Evolutionary conservation across 352 stramenopile species (phyloP), one percentile per base, ranked within the genome.

Genomic region (Phytophthora hybrid): DNA sequence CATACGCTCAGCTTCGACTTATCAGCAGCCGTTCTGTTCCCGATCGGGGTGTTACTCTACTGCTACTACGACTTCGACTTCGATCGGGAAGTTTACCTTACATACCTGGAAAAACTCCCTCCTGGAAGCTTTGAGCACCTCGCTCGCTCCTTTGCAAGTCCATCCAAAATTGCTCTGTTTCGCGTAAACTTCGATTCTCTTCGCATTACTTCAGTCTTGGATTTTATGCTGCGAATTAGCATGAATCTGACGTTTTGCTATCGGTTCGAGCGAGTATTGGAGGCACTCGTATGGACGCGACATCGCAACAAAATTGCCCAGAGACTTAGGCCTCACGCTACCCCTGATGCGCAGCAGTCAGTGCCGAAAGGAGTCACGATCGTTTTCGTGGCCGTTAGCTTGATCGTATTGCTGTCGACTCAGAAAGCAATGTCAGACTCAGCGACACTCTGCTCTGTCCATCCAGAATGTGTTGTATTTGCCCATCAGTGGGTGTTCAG

Each of bases 161-260:
- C 69, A 13, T 58, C 63, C 5, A 41, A 75, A 13, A 70, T 81
- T 13, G 76, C 66, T 3, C 26, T 79, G 16, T 73, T 85, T 34
- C 66, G 67, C 10, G 58, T 75, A 14, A 77, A 32, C 11, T 70
- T 83, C n/a, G 73, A 83, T 32, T 82, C 72, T 2, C 69, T 85
- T 47, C 78, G 76, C 1, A 73, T 83, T 34, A 54, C 10, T 23
- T 76, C 76, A 19, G 11, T 66, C 1, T n/a, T 65, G 2, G 63
- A 76, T 16, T 69, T 83, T 23, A 57, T 59, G 5, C 32, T 81
- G 4, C 76, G 68, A 1, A 66, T 83, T 10, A 62, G 66, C 29
- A 73, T 69, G 64, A 86, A 77, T 31, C 21, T 80, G 14, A 21
- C 65, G 0, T 80, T 83, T 21, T 82, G 69, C n/a, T 68, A 72